Percentiles rank a stretch among this genome's conserved stretches.
Evolutionary conservation across 2,329 filamentous ascomycete genomes (phyloP).

Genomic region (Cordyceps cateniannulata): DNA sequence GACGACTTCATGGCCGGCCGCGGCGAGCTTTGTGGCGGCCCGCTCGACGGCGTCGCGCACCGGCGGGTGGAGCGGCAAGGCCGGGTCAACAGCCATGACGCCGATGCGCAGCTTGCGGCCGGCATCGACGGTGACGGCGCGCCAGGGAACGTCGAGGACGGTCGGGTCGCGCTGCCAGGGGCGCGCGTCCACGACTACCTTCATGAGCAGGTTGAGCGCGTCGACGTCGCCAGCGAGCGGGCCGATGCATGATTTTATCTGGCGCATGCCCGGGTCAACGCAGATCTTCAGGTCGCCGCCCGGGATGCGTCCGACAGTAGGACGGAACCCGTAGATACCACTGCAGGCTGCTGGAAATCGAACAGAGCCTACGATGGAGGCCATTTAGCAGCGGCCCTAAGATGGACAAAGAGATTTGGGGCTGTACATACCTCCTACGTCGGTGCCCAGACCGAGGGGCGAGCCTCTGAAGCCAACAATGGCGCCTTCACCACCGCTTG

Average conservation of each 20-base stretch:
- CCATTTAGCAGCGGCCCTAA: background rate
- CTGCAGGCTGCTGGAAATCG: conserved; percentile 47
- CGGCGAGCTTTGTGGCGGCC: conserved; percentile 31
- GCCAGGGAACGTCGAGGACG: conserved; percentile 40
- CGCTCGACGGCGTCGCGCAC: conserved; percentile 37
- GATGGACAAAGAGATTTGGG: too few species aligned
- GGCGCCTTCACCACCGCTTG: conserved; percentile 56
- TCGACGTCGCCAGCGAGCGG: conserved; percentile 35
- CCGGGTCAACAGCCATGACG: conserved; percentile 38
- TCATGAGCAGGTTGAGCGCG: conserved; percentile 35
- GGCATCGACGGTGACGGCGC: conserved; percentile 18
- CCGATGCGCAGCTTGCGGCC: conserved; percentile 36
- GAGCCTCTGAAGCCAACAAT: conserved; percentile 50
- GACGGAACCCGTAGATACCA: conserved; percentile 49
- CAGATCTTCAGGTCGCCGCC: conserved; percentile 15
- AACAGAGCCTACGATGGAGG: conserved; percentile 37
- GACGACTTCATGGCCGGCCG: conserved; percentile 39
- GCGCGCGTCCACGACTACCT: conserved; percentile 29
- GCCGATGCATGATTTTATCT: conserved; percentile 33
- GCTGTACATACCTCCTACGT: conserved; percentile 34
- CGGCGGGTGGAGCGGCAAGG: conserved; percentile 44
- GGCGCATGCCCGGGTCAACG: conserved; percentile 13
- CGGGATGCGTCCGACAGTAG: conserved; percentile 52
- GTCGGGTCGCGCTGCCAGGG: conserved; percentile 40
- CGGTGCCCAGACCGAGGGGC: conserved; percentile 51